phyloP scores from a whole-genome alignment of 1,139 yeast species.

The Taphrina populina region DNA sequence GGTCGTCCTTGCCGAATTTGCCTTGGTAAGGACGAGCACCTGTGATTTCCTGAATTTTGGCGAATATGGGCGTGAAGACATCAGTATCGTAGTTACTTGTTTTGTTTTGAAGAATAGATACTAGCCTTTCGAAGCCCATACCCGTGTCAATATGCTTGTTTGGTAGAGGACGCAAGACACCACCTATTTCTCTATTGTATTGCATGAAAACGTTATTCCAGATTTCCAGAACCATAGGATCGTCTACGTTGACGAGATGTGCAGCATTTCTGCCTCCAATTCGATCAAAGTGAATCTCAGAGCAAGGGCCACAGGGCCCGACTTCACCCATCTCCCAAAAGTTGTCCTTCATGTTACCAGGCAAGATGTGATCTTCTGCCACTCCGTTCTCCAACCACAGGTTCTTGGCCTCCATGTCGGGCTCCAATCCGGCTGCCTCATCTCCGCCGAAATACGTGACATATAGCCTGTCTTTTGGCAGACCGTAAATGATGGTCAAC shows the following conservation, averaged over 20 bases:
- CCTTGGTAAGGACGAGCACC: slow-evolving; percentile 91
- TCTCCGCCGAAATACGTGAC: slow-evolving; percentile 98
- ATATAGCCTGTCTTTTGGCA: slow-evolving; percentile 74
- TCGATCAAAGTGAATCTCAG: slow-evolving; percentile 95
- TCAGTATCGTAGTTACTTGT: slow-evolving; percentile 95
- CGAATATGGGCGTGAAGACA: slow-evolving; percentile 85
- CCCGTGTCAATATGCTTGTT: slow-evolving; percentile 97
- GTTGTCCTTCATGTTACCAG: slow-evolving; percentile 86
- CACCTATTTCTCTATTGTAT: slow-evolving; percentile 88
- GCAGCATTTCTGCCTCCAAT: slow-evolving; percentile 97
- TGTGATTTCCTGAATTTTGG: slow-evolving; percentile 82
- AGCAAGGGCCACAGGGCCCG: slow-evolving; percentile 99
- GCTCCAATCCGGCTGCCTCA: slow-evolving; percentile 72
- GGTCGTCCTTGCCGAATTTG: slow-evolving; percentile 86
- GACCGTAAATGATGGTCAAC: slow-evolving; percentile 76
- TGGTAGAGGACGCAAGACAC: slow-evolving; percentile 78
- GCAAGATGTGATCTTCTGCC: slow-evolving; percentile 83
- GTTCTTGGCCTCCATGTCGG: slow-evolving; percentile 90
- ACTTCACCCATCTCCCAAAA: slow-evolving; percentile 99
- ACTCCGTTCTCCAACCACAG: slow-evolving; percentile 87
- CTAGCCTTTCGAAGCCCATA: slow-evolving; percentile 97
- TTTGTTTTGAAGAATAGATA: slow-evolving; percentile 86
- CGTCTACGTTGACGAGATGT: slow-evolving; percentile 85
- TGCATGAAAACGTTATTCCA: slow-evolving; percentile 98
- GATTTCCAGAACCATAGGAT: slow-evolving; percentile 93